Evolutionary conservation across 2,329 filamentous ascomycete species (phyloP).

Genomic region (Xylaria sp.): DNA sequence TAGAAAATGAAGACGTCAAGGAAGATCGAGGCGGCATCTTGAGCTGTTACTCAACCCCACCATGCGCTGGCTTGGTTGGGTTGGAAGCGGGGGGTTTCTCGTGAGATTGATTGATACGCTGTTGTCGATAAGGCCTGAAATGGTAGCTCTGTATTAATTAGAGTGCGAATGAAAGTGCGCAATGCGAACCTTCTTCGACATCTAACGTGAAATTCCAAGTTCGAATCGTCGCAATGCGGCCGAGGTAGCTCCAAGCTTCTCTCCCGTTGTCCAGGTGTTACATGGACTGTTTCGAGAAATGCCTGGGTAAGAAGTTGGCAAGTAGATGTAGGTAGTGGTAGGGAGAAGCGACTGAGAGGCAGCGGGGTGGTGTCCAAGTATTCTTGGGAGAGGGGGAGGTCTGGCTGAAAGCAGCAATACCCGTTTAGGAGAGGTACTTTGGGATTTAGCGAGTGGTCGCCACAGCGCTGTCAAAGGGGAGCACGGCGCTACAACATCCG

Average conservation of each 20-base stretch:
- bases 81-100: constrained; percentile 48
- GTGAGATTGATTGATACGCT: constrained; percentile 43
- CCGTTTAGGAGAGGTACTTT: constrained; percentile 29
- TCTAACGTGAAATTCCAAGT: constrained; percentile 33
- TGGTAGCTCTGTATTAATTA: constrained; percentile 37
- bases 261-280: constrained; percentile 52
- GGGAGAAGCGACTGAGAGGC: constrained; percentile 27
- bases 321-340: constrained; percentile 29
- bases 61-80: constrained; percentile 59
- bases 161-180: constrained; percentile 26
- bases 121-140: constrained; percentile 37
- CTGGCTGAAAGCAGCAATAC: constrained; percentile 43
- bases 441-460: constrained; percentile 34
- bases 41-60: constrained; percentile 59
- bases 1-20: constrained; percentile 89
- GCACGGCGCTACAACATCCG: constrained; percentile 38
- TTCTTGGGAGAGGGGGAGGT: constrained; percentile 30
- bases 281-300: constrained; percentile 57
- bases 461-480: constrained; percentile 36
- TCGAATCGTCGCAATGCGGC: constrained; percentile 33
- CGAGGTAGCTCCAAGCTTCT: constrained; percentile 54
- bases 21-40: constrained; percentile 90
- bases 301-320: constrained; percentile 22
- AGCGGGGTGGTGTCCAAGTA: constrained; percentile 31
- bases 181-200: constrained; percentile 40